These are phyloP conservation scores for Thalia dealbata DNA, from an alignment of 176 grass and related monocot species.

Conservation along the genomic window DNA sequence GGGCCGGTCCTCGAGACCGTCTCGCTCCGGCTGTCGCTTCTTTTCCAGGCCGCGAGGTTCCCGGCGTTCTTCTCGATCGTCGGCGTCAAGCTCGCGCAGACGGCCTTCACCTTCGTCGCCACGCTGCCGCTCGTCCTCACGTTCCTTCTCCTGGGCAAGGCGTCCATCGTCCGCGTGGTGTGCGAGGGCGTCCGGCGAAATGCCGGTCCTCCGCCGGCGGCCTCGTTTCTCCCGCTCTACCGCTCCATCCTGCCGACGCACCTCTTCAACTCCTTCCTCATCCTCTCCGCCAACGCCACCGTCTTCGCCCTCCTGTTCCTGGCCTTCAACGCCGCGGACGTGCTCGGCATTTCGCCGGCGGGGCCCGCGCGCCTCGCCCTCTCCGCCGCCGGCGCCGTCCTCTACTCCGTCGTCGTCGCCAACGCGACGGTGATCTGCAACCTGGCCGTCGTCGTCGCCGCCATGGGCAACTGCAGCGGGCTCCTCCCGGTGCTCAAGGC, in stretches of 20 bases:
- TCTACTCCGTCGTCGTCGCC: slow-evolving; percentile 59
- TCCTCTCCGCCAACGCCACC: slow-evolving; percentile 58
- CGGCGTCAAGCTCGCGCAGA: slow-evolving; percentile 69
- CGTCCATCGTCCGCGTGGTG: slow-evolving; percentile 47
- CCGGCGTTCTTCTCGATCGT: slow-evolving; percentile 64
- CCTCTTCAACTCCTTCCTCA: slow-evolving; percentile 45
- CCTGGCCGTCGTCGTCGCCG: slow-evolving; percentile 54
- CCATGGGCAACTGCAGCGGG: slow-evolving; percentile 44
- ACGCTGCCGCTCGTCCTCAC: slow-evolving; percentile 61
- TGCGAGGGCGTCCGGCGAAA: neutral
- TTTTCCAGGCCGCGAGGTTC: slow-evolving; percentile 72
- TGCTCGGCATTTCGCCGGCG: slow-evolving; percentile 30
- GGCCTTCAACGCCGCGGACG: slow-evolving; percentile 52
- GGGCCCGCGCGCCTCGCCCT: slow-evolving; percentile 26
- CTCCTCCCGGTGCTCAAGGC: slow-evolving; percentile 53
- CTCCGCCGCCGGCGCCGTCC: slow-evolving; percentile 45
- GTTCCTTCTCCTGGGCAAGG: slow-evolving; percentile 72
- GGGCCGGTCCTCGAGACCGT: slow-evolving; percentile 6
- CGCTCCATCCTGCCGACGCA: slow-evolving; percentile 47
- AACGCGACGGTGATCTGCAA: slow-evolving; percentile 70
- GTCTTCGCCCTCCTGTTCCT: slow-evolving; percentile 72
- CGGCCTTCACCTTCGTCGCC: slow-evolving; percentile 44
- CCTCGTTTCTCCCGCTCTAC: slow-evolving; percentile 31
- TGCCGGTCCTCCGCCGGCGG: slow-evolving; percentile 20
- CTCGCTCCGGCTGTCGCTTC: slow-evolving; percentile 35